phyloP scores from a whole-genome alignment of 106 monocot genomes.

The Apostasia ramifera region DNA sequence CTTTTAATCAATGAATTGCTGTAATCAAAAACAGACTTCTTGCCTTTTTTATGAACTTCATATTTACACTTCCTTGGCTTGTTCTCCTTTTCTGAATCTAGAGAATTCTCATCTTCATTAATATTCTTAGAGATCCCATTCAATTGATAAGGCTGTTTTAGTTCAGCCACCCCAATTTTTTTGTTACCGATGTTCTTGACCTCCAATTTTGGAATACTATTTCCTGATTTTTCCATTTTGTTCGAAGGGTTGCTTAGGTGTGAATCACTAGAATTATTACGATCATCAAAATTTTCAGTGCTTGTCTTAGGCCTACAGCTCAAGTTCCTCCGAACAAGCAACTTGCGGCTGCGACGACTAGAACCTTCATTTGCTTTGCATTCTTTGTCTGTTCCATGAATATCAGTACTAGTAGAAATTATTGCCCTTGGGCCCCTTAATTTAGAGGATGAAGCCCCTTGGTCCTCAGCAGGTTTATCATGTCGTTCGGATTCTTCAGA shows the following conservation, averaged over 20 bases:
- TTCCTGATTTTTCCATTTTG: constrained; percentile 10
- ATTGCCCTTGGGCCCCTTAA: constrained; percentile 11
- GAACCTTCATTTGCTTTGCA: not conserved
- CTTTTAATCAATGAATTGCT: not conserved
- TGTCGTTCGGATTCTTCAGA: constrained; percentile 4
- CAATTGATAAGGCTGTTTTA: not conserved
- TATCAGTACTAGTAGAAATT: constrained; percentile 11
- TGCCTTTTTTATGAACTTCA: too few relatives aligned
- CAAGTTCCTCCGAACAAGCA: constrained; percentile 37
- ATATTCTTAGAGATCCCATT: constrained; percentile 10
- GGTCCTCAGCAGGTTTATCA: constrained; percentile 3
- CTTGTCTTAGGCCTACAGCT: constrained; percentile 12
- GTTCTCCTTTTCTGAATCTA: constrained; percentile 74
- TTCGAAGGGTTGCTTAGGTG: constrained; percentile 8
- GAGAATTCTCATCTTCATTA: constrained; percentile 10
- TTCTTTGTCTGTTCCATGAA: constrained; percentile 10
- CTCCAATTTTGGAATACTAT: not conserved
- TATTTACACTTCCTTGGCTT: constrained; percentile 5
- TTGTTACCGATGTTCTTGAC: not conserved
- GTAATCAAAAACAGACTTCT: not conserved
- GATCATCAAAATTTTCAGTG: constrained; percentile 5
- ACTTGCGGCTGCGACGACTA: constrained; percentile 23
- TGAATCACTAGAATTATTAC: constrained; percentile 1
- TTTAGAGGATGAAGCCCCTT: constrained; percentile 6
- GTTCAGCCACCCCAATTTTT: constrained; percentile 3